phyloP scores from a whole-genome alignment of 805 yeast genomes.

The Spathaspora girioi region DNA sequence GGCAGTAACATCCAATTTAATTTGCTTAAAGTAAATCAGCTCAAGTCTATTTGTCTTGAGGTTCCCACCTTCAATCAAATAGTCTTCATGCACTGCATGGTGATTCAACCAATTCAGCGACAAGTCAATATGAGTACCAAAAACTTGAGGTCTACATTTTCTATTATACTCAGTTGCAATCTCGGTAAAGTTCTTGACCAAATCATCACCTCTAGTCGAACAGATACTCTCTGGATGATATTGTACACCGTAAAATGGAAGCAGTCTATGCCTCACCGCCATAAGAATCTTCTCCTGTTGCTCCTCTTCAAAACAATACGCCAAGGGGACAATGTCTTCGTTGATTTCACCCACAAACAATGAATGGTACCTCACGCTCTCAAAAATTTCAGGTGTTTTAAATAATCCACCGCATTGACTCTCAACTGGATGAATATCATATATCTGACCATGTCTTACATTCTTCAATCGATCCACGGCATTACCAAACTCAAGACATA shows the following conservation, averaged over 20 bases:
- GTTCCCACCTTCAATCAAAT: conserved; percentile 9
- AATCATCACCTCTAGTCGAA: conserved; percentile 58
- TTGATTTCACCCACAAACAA: conserved; percentile 46
- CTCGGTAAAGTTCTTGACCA: conserved; percentile 62
- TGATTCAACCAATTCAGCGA: conserved; percentile 5
- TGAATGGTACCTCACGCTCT: conserved; percentile 88
- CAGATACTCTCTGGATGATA: conserved; percentile 97
- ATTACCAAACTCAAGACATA: conserved; percentile 64
- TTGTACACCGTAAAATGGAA: conserved; percentile 90
- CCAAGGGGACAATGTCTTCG: conserved; percentile 51
- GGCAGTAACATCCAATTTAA: conserved; percentile 22
- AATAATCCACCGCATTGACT: conserved; percentile 5
- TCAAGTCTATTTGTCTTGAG: conserved; percentile 3
- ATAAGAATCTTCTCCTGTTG: conserved; percentile 46
- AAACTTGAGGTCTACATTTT: conserved; percentile 10
- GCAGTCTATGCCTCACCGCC: conserved; percentile 65
- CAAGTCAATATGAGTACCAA: background rate
- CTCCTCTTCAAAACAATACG: conserved; percentile 46
- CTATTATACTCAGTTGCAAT: conserved; percentile 38
- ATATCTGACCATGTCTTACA: conserved; percentile 86
- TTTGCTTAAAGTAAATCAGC: conserved; percentile 11
- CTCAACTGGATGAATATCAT: conserved; percentile 46
- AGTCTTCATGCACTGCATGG: conserved; percentile 20
- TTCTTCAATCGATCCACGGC: conserved; percentile 47
- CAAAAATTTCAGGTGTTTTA: conserved; percentile 29